These are phyloP conservation scores for Herpotrichia juniperi DNA, from an alignment of 2,329 filamentous ascomycete genomes.

Conservation along the genomic window DNA sequence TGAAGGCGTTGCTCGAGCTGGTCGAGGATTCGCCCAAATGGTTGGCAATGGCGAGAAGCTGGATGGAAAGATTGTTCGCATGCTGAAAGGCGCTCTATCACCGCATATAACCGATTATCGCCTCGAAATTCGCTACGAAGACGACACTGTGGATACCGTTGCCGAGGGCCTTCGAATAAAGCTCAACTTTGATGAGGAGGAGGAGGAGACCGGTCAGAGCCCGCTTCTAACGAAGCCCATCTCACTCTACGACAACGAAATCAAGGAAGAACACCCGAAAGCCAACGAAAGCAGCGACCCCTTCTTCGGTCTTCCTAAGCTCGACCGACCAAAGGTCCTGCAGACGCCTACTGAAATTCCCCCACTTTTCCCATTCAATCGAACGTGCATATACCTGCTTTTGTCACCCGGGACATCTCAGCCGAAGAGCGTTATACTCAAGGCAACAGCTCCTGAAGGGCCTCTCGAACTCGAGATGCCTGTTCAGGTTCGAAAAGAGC, in stretches of 20 bases:
- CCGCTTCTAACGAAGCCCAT: constrained; percentile 49
- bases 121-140: constrained; percentile 64
- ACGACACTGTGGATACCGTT: constrained; percentile 63
- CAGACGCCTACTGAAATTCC: constrained; percentile 68
- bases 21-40: constrained; percentile 63
- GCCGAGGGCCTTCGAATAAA: constrained; percentile 52
- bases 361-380: constrained; percentile 67
- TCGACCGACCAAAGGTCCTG: constrained; percentile 61
- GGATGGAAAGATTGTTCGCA: constrained; percentile 70
- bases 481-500: constrained; percentile 53
- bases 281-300: constrained; percentile 37
- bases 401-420: constrained; percentile 58
- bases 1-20: constrained; percentile 62
- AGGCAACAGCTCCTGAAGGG: constrained; percentile 60
- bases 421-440: constrained; percentile 62
- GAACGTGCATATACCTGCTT: constrained; percentile 68
- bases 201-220: neutral
- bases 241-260: constrained; percentile 63
- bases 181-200: constrained; percentile 15
- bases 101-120: constrained; percentile 68
- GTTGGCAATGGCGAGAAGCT: constrained; percentile 68
- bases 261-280: constrained; percentile 45
- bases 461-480: constrained; percentile 68
- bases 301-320: constrained; percentile 57
- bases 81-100: constrained; percentile 71